A percentile compares a stretch with the other conserved stretches of the same genome.
Evolutionary conservation across 257 asterid genomes (phyloP).

Genomic region (Gynochthodes officinalis): DNA sequence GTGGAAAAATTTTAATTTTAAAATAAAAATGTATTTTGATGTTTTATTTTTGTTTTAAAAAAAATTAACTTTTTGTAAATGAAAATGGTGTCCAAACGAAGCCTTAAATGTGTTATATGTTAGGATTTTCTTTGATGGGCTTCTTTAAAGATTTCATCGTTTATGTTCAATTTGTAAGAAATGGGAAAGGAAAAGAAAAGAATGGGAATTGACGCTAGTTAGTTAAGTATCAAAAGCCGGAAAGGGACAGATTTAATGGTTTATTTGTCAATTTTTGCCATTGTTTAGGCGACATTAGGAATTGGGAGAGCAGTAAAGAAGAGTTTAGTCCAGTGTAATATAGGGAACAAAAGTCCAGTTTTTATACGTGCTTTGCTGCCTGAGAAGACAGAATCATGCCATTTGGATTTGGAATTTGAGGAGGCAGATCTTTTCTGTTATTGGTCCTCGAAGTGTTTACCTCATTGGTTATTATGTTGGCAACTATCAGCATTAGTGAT

Average conservation of each 20-base stretch:
- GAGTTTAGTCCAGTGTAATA: conserved; percentile 71
- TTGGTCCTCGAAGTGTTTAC: conserved; percentile 73
- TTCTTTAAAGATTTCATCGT: neutral
- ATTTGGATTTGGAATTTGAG: conserved; percentile 81
- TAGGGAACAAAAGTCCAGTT: conserved; percentile 64
- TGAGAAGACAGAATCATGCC: conserved; percentile 55
- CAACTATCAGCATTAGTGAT: conserved; percentile 40
- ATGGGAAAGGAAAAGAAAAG: neutral
- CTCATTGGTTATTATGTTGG: conserved; percentile 69
- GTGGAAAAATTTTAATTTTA: too few species aligned
- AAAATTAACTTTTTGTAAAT: too few species aligned
- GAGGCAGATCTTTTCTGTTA: conserved; percentile 77
- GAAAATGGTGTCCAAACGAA: too few species aligned
- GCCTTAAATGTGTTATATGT: too few species aligned
- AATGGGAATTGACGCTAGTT: too few species aligned
- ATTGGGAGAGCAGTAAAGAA: conserved; percentile 47
- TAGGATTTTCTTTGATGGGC: neutral
- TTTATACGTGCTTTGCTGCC: conserved; percentile 67
- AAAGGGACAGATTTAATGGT: neutral
- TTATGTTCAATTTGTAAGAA: neutral
- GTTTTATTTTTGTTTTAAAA: too few species aligned
- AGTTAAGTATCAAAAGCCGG: too few species aligned
- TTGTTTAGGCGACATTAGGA: conserved; percentile 73
- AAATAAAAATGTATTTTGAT: too few species aligned
- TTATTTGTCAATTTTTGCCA: conserved; percentile 10